Evolutionary conservation across 1,284 basidiomycete species (phyloP).

Genomic region (Austroboletus niveus): DNA sequence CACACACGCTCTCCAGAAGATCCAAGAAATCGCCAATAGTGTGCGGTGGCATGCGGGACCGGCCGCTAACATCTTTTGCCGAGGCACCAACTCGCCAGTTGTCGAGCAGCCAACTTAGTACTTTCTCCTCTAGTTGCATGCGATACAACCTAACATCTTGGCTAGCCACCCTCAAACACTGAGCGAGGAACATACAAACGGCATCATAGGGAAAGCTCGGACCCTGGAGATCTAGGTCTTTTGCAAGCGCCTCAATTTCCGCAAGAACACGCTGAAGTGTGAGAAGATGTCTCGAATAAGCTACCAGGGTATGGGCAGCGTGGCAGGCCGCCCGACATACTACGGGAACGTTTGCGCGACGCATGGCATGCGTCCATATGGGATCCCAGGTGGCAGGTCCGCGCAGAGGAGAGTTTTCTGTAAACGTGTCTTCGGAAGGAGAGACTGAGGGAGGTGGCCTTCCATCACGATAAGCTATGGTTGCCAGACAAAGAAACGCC

Average conservation of each 20-base stretch:
- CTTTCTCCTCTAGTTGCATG: conserved; percentile 80
- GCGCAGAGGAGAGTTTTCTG: conserved; percentile 7
- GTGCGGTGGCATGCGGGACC: conserved; percentile 48
- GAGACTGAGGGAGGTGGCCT: conserved; percentile 6
- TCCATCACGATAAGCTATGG: conserved; percentile 55
- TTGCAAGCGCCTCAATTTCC: conserved; percentile 75
- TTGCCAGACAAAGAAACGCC: conserved; percentile 77
- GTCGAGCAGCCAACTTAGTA: conserved; percentile 79
- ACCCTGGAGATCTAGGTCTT: conserved; percentile 84
- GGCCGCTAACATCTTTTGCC: conserved; percentile 33
- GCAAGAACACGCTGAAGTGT: conserved; percentile 54
- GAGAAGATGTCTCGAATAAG: conserved; percentile 43
- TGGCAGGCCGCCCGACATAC: conserved; percentile 83
- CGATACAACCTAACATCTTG: conserved; percentile 80
- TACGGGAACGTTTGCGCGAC: conserved; percentile 62
- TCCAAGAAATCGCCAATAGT: conserved; percentile 60
- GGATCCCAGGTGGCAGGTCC: conserved; percentile 58
- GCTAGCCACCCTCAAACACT: conserved; percentile 64
- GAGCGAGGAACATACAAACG: conserved; percentile 76
- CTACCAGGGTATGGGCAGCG: conserved; percentile 57
- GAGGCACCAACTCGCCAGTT: conserved; percentile 60
- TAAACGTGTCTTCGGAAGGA: conserved; percentile 1
- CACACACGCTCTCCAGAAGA: conserved; percentile 63
- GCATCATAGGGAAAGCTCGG: conserved; percentile 83
- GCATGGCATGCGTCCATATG: conserved; percentile 80